Conservation (phyloP, 1,284 basidiomycete species). For the Laetiporus sulphureus region DNA sequence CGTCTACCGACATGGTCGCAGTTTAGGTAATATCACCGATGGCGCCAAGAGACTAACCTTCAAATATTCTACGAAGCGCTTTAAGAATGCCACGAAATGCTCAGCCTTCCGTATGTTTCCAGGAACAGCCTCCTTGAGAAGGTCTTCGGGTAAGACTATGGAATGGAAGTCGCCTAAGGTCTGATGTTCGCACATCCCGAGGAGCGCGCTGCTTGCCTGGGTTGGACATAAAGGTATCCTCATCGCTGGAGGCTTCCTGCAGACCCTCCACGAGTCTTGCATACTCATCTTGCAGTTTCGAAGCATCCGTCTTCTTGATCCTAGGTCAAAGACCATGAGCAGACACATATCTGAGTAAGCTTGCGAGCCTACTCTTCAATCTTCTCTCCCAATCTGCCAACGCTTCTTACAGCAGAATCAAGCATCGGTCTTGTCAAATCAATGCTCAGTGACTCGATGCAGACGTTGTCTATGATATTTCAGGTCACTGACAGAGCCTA, state of each 20-base stretch:
- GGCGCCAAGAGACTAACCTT: slow-evolving; percentile 51
- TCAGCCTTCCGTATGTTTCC: slow-evolving; percentile 99
- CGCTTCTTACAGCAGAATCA: slow-evolving; percentile 89
- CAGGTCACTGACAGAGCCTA: too few species aligned
- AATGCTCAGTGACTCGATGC: slow-evolving; percentile 97
- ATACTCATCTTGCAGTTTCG: slow-evolving; percentile 96
- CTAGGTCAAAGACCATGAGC: slow-evolving; percentile 33
- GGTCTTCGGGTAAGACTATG: slow-evolving; percentile 87
- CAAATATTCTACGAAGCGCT: slow-evolving; percentile 97
- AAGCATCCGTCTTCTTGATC: slow-evolving; percentile 91
- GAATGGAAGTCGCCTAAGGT: slow-evolving; percentile 5
- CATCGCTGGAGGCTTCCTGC: slow-evolving; percentile 69
- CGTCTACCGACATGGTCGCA: slow-evolving; percentile 47
- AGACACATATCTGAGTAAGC: neutral
- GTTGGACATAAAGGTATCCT: slow-evolving; percentile 86
- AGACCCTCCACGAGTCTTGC: slow-evolving; percentile 93
- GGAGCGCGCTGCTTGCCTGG: slow-evolving; percentile 56
- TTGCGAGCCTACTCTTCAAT: slow-evolving; percentile 84
- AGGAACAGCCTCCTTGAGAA: slow-evolving; percentile 92
- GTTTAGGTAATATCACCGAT: slow-evolving; percentile 9
- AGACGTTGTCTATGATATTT: slow-evolving; percentile 97
- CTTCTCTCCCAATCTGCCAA: slow-evolving; percentile 82
- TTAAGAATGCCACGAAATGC: slow-evolving; percentile 98
- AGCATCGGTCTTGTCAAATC: slow-evolving; percentile 99
- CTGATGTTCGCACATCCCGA: too few species aligned